These are phyloP conservation scores for Scutellaria baicalensis DNA, from an alignment of 257 asterid species.

Conservation along the genomic window DNA sequence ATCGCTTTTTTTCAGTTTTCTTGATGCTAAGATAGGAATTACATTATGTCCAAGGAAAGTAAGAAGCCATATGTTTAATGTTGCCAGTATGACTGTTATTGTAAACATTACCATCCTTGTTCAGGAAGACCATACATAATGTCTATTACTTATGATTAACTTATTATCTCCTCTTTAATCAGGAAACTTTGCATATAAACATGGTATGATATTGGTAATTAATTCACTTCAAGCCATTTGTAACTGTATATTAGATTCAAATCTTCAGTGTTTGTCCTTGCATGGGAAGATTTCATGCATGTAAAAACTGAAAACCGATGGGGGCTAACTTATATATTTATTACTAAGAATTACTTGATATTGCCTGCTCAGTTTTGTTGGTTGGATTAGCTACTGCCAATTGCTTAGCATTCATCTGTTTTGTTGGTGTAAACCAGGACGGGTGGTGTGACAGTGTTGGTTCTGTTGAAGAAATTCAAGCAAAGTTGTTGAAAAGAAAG, in stretches of 20 bases:
- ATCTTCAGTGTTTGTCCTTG: background rate
- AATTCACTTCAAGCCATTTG: background rate
- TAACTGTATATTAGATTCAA: background rate
- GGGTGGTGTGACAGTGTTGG: conserved; percentile 98
- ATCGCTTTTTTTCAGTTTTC: conserved; percentile 3
- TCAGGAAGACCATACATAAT: background rate
- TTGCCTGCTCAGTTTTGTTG: background rate
- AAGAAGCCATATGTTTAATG: background rate
- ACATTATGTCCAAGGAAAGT: background rate
- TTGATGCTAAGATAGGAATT: background rate
- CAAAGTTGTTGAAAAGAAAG: conserved; percentile 84
- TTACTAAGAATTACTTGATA: conserved; percentile 4
- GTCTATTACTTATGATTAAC: background rate
- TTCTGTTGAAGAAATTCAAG: conserved; percentile 91
- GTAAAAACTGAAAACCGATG: background rate
- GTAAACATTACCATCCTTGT: background rate
- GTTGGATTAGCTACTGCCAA: background rate
- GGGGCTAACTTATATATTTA: background rate
- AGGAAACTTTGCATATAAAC: background rate
- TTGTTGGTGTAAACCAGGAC: conserved; percentile 45
- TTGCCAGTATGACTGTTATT: background rate
- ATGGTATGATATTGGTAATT: background rate
- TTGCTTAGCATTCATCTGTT: conserved; percentile 6
- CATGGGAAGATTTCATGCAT: conserved; percentile 2
- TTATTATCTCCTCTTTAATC: conserved; percentile 7